Conservation (phyloP, 176 grass and related monocot genomes). For the Juncus inflexus region DNA sequence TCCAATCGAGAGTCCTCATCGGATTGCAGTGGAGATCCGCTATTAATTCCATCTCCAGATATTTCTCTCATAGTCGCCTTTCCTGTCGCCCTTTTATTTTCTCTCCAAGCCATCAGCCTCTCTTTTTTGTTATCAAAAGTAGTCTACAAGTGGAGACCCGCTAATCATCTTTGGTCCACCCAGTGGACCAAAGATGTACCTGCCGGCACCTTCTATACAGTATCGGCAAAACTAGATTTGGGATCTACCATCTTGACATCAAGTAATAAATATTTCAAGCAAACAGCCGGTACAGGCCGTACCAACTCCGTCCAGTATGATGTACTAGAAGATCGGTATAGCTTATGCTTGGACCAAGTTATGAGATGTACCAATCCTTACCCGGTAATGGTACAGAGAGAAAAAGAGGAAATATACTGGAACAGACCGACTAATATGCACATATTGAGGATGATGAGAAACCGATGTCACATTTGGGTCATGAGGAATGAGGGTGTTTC, state of each 20-base stretch:
- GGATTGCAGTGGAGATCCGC: no score
- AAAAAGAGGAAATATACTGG: slow-evolving; percentile 24
- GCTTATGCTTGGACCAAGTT: not conserved
- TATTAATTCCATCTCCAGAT: no score
- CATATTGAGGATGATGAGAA: slow-evolving; percentile 29
- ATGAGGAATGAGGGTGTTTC: slow-evolving; percentile 32
- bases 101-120: no score
- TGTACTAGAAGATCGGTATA: slow-evolving; percentile 24
- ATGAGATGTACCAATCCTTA: not conserved
- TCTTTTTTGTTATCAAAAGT: no score
- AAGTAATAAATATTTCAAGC: slow-evolving; percentile 52
- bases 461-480: slow-evolving; percentile 40
- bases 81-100: no score
- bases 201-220: slow-evolving; percentile 54
- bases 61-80: no score
- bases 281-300: slow-evolving; percentile 28
- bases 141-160: no score
- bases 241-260: slow-evolving; percentile 40
- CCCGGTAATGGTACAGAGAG: slow-evolving; percentile 10
- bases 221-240: slow-evolving; percentile 34
- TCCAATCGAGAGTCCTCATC: no score
- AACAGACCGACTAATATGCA: not conserved
- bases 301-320: slow-evolving; percentile 2
- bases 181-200: slow-evolving; percentile 16
- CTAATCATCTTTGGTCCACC: slow-evolving; percentile 42